Conservation (phyloP, 164 flowering plant species). For the Vitis cinerea region DNA sequence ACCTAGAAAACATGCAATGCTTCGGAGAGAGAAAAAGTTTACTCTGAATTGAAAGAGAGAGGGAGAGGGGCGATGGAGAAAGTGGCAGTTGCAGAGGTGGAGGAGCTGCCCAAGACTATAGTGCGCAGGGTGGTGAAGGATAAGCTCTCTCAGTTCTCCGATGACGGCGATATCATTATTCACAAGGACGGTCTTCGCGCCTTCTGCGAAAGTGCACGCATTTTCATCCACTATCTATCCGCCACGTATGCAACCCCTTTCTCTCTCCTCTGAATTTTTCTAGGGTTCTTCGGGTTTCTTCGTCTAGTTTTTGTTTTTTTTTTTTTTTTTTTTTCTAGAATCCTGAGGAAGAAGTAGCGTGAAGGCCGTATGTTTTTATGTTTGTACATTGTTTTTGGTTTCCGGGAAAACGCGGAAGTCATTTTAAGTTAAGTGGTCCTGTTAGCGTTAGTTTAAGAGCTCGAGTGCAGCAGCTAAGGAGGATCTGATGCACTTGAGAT, state of each 20-base stretch:
- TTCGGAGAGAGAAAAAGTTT: not conserved
- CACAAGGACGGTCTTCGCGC: constrained; percentile 54
- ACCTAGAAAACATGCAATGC: not conserved
- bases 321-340: not conserved
- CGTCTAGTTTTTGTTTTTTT: not conserved
- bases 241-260: constrained; percentile 48
- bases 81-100: constrained; percentile 32
- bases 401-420: too few species aligned
- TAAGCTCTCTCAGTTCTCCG: constrained; percentile 43
- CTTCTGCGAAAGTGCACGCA: constrained; percentile 59
- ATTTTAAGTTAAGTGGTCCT: too few species aligned
- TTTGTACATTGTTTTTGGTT: too few species aligned
- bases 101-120: constrained; percentile 62
- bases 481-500: too few species aligned
- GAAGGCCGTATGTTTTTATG: too few species aligned
- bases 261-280: not conserved
- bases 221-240: constrained; percentile 77
- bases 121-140: constrained; percentile 67
- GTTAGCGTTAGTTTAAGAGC: too few species aligned
- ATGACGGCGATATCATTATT: constrained; percentile 33
- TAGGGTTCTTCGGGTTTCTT: not conserved
- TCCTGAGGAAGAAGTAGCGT: too few species aligned
- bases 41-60: not conserved
- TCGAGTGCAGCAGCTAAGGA: not conserved
- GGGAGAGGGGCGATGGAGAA: constrained; percentile 26